Base-by-base conservation (phyloP, 2,329 filamentous ascomycete genomes). In the Venturia pyrina region DNA sequence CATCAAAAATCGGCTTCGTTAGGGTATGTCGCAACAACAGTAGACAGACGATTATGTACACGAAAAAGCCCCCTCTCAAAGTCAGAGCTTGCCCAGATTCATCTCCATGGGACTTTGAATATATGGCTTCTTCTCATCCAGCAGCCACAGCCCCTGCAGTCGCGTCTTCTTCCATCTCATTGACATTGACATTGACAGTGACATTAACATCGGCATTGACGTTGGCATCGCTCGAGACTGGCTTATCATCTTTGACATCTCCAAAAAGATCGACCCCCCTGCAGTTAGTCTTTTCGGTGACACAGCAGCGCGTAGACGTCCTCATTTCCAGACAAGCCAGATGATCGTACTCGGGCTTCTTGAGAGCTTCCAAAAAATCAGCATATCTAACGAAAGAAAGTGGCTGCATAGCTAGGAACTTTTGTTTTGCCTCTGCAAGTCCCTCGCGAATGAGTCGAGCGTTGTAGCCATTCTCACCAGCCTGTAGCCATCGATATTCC, bases 331-430 rank as follows among this genome's bases (percentile, higher is more conserved):
- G 57, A 21, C 44, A 32, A n/a, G 65, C 56, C 10, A 62, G 41
- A 53, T 46, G 15, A 15, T 62, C 60, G 28, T 66, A 65, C 21
- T 65, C 48, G 28, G 50, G 50, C 19, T 53, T 40, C 41, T 57
- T 66, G 13, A 67, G 59, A 7, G 56, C 68, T 24, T 50, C 61
- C 62, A 64, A 19, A n/a, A 70, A 69, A 43, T 70, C 69, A 1
- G 68, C 66, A 28, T 60, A 69, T 41, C 66, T 65, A n/a, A 77
- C 69, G 75, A 75, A 77, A 62, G 75, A 76, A 59, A 77, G 61
- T 13, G 75, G 74, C 13, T 76, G 73, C 75, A 77, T 75, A 32
- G 69, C 68, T 4, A 76, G 67, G 56, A 77, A 77, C 56, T 76
- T 73, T 32, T 73, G 71, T 41, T 72, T 72, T 0, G 75, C 73